Evolutionary conservation across 768 basidiomycete genomes (phyloP), one percentile per base, ranked within the genome.

Genomic region (Coprinellus micaceus): DNA sequence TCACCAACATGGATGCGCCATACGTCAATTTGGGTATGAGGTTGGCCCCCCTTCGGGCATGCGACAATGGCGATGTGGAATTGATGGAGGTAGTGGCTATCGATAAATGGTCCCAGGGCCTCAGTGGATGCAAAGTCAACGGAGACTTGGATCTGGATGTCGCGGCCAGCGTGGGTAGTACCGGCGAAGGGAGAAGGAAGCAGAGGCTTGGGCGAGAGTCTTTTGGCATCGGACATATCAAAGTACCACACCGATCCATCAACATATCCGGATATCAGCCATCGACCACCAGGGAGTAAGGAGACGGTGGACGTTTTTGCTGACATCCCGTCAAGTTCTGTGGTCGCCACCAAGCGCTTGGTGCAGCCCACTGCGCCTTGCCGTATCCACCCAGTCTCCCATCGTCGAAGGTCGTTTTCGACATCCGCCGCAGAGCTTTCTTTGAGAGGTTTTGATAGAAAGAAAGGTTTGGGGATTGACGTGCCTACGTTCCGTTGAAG

Each of bases 181-280:
- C n/a, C 45, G 81, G 58, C 44, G n/a, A 55, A 9, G 58, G 54
- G 30, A 60, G 75, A 65, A 77, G 69, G 71, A 74, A 72, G 19
- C 75, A 76, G 58, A 85, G 67, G 22, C 90, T 87, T 62, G 87
- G 91, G 64, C 88, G 90, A 63, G 89, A 91, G 70, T 81, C 87
- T 44, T 81, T 60, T 68, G 39, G 11, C 33, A 6, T 50, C 48
- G 21, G 11, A 2, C 24, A 52, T 13, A 12, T 52, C 50, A 17
- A 52, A 13, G 11, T 36, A 52, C 29, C 50, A 36, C 21, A 52
- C 21, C 9, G 50, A 52, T 1, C 50, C 50, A 25, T 52, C 36
- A 3, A 19, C 19, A 21, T 39, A 36, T 10, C 2, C 50, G 17
- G 21, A 17, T 3, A 52, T 9, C 19, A 52, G 29, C 50, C 50